phyloP scores from a whole-genome alignment of 148 eudicot genomes.

The Agrostemma githago region DNA sequence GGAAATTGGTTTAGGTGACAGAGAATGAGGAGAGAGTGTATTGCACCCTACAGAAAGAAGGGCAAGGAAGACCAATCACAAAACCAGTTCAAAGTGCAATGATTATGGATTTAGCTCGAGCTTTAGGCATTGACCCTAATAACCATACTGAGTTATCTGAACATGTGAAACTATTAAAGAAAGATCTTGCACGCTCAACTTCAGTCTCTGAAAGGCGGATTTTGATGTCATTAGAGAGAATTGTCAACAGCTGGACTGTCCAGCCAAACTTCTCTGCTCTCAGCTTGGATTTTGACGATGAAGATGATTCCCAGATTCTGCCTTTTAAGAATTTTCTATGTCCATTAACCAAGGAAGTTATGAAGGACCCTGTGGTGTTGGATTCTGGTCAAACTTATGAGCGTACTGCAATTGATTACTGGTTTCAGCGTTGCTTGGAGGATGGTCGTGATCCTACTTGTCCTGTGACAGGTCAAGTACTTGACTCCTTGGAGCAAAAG shows the following conservation, averaged over 20 bases:
- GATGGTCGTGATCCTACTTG: constrained; percentile 72
- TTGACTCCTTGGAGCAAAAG: constrained; percentile 53
- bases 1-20: constrained; percentile 42
- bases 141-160: constrained; percentile 39
- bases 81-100: constrained; percentile 62
- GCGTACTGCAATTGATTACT: constrained; percentile 57
- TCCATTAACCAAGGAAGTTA: constrained; percentile 65
- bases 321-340: constrained; percentile 67
- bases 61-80: constrained; percentile 43
- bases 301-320: constrained; percentile 47
- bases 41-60: constrained; percentile 49
- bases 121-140: constrained; percentile 44
- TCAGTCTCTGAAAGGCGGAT: constrained; percentile 57
- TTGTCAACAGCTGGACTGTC: constrained; percentile 41
- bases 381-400: constrained; percentile 66
- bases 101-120: constrained; percentile 69
- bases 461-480: constrained; percentile 65
- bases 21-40: constrained; percentile 56
- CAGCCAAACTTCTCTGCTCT: constrained; percentile 36
- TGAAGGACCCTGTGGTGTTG: constrained; percentile 73
- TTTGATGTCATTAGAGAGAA: constrained; percentile 47
- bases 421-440: constrained; percentile 64
- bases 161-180: constrained; percentile 45
- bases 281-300: constrained; percentile 40
- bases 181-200: constrained; percentile 47